These are phyloP conservation scores for Xylariaceae sp. DNA, from an alignment of 2,329 filamentous ascomycete species.

Conservation along the genomic window DNA sequence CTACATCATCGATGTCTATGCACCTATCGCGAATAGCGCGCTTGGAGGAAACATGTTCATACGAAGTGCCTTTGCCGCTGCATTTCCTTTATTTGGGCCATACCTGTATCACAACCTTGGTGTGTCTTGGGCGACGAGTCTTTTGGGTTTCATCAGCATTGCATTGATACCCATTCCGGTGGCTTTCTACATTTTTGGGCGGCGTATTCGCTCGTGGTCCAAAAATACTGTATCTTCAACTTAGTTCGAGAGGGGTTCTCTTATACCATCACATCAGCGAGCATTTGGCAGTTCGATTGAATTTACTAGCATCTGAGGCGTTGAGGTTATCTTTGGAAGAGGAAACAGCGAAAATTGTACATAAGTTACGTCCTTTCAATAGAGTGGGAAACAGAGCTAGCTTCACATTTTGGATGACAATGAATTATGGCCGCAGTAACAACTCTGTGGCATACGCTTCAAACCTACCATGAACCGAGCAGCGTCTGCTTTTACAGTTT, in stretches of 20 bases:
- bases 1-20: constrained; percentile 13
- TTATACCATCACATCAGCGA: too few relatives aligned
- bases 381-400: too few relatives aligned
- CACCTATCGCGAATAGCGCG: constrained; percentile 13
- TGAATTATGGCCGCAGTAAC: too few relatives aligned
- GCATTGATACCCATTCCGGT: constrained; percentile 13
- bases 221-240: constrained; percentile 9
- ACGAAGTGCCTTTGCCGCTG: constrained; percentile 12
- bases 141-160: constrained; percentile 11
- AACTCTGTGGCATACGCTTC: too few relatives aligned
- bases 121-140: constrained; percentile 12
- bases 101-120: constrained; percentile 14
- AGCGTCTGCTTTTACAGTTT: too few relatives aligned
- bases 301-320: too few relatives aligned
- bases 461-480: too few relatives aligned
- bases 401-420: too few relatives aligned
- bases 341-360: too few relatives aligned
- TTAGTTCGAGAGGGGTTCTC: not conserved
- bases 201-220: constrained; percentile 12
- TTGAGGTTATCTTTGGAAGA: too few relatives aligned
- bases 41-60: constrained; percentile 11
- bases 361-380: too few relatives aligned
- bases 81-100: constrained; percentile 10
- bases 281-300: too few relatives aligned
- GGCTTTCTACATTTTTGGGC: constrained; percentile 5